Percentiles rank a stretch among this genome's conserved stretches.
Conservation (phyloP, 257 asterid genomes). For the Lycium barbarum region DNA sequence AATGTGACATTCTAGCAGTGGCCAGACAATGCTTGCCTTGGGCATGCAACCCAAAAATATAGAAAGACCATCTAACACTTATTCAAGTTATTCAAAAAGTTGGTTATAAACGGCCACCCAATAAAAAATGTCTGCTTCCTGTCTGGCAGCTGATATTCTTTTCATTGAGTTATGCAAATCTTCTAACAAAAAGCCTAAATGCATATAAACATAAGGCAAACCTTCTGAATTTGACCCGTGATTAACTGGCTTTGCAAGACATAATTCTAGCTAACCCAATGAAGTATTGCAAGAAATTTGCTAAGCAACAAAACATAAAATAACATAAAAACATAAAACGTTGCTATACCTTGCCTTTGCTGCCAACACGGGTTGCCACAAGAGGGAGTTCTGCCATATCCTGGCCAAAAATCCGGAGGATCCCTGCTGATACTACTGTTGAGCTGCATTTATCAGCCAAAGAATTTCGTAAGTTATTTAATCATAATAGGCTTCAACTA, state of each 20-base stretch:
- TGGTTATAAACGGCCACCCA: neutral
- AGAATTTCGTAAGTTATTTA: slow-evolving; percentile 30
- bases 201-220: neutral
- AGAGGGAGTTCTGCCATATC: slow-evolving; percentile 94
- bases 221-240: neutral
- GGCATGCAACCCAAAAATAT: too few species aligned
- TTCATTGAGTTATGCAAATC: neutral
- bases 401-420: slow-evolving; percentile 50
- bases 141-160: neutral
- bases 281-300: slow-evolving; percentile 6
- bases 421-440: slow-evolving; percentile 83
- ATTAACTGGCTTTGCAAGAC: neutral
- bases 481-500: neutral
- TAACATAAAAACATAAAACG: neutral
- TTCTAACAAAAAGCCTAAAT: neutral
- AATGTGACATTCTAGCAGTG: neutral
- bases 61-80: too few species aligned
- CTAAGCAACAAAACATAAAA: slow-evolving; percentile 13
- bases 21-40: neutral
- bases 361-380: slow-evolving; percentile 81
- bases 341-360: slow-evolving; percentile 80
- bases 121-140: neutral
- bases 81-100: neutral
- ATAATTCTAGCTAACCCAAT: slow-evolving; percentile 18
- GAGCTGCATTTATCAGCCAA: slow-evolving; percentile 67